Conservation (phyloP, 805 yeast species). For the Barnettozyma wickerhamii region DNA sequence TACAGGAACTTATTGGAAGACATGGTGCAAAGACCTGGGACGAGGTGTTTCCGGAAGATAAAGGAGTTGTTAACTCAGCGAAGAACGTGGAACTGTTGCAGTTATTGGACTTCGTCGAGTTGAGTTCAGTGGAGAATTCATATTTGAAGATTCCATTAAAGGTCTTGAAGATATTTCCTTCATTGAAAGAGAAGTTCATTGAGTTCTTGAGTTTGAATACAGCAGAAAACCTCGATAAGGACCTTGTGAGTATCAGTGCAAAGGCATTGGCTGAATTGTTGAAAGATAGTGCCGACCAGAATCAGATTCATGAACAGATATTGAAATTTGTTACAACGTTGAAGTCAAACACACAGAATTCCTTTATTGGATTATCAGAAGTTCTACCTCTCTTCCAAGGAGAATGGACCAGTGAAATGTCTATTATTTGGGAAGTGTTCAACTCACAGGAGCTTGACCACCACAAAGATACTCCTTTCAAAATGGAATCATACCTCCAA, state of each 20-base stretch:
- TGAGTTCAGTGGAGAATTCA: slow-evolving; percentile 41
- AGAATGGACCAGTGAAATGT: not conserved
- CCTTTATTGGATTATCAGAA: slow-evolving; percentile 22
- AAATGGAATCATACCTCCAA: slow-evolving; percentile 23
- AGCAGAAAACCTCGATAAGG: slow-evolving; percentile 34
- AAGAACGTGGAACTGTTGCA: slow-evolving; percentile 52
- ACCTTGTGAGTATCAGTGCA: slow-evolving; percentile 39
- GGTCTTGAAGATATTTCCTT: slow-evolving; percentile 23
- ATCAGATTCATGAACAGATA: slow-evolving; percentile 3
- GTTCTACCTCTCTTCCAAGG: slow-evolving; percentile 10
- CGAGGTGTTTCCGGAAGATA: slow-evolving; percentile 13
- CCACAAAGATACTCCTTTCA: slow-evolving; percentile 20
- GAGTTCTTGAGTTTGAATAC: slow-evolving; percentile 30
- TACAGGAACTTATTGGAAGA: slow-evolving; percentile 84
- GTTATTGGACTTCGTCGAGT: slow-evolving; percentile 44
- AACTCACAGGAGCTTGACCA: slow-evolving; percentile 16
- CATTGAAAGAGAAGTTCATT: slow-evolving; percentile 25
- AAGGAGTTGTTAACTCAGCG: slow-evolving; percentile 27
- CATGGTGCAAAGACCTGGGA: slow-evolving; percentile 44
- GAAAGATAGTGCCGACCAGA: not conserved
- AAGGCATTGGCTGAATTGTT: slow-evolving; percentile 28
- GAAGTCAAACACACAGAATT: slow-evolving; percentile 9
- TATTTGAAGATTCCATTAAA: slow-evolving; percentile 33
- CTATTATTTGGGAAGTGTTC: slow-evolving; percentile 2
- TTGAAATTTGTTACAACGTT: slow-evolving; percentile 8